Conservation (phyloP, 345 rosid species). For the Carallia pectinifolia region DNA sequence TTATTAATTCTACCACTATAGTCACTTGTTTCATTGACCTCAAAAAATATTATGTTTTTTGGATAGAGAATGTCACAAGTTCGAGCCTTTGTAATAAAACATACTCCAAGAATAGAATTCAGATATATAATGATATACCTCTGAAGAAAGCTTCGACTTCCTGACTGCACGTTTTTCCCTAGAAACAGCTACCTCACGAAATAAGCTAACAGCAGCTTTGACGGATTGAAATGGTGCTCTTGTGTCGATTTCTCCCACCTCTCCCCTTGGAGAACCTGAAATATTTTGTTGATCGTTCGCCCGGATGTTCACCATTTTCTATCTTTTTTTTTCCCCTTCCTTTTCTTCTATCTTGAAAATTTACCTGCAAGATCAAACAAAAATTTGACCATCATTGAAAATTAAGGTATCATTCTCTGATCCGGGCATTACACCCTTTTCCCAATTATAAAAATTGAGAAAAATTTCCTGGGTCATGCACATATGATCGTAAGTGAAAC, state of each 20-base stretch:
- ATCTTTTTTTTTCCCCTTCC: background rate
- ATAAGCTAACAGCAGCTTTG: constrained; percentile 85
- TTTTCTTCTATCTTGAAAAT: background rate
- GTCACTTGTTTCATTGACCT: no score
- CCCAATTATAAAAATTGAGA: no score
- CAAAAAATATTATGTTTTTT: no score
- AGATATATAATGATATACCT: constrained; percentile 26
- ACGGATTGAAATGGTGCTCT: constrained; percentile 91
- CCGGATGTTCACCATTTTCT: constrained; percentile 51
- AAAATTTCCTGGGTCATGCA: no score
- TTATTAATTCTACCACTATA: background rate
- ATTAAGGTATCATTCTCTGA: background rate
- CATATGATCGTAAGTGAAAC: no score
- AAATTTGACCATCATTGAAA: background rate
- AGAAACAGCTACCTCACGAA: constrained; percentile 63
- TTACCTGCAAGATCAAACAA: background rate
- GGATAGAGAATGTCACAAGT: no score
- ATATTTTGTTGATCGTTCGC: constrained; percentile 21
- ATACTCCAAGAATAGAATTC: background rate
- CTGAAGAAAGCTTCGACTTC: constrained; percentile 31
- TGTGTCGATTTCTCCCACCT: constrained; percentile 95
- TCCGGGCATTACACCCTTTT: no score
- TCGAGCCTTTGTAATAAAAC: no score
- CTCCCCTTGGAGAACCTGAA: constrained; percentile 53
- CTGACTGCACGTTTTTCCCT: constrained; percentile 26